Base-by-base conservation (phyloP, 2,329 filamentous ascomycete genomes). In the Claviceps spartinae region DNA sequence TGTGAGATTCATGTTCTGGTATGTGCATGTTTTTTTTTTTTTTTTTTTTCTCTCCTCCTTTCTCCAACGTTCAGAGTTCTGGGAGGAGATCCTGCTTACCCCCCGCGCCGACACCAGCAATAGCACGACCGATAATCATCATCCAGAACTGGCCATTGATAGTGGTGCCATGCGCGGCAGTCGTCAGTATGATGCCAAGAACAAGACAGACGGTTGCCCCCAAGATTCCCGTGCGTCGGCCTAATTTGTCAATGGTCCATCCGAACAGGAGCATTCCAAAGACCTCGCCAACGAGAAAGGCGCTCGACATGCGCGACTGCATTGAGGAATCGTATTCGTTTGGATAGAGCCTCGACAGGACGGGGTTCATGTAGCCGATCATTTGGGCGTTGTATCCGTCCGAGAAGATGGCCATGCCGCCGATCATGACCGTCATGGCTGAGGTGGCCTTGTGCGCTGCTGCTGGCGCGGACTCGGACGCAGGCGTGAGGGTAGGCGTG, bases 111-210 rank as follows among this genome's bases (percentile, higher is more conserved):
- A 76, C 71, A 2, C 73, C 71, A 13, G 70, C 68, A 20, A 74
- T 64, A 2, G 73, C 73, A 30, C 74, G 67, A 1, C 71, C 68
- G 22, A 75, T 60, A 0, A 70, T 73, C 66, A 75, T 67, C 67
- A 75, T 75, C 72, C 72, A 75, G 48, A 74, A 71, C 68, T 75
- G 73, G 49, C 69, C 70, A 11, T 66, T 50, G 24, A 67, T 63
- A 0, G 70, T 73, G 2, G 62, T 56, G 5, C 72, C 72, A 52
- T 70, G 61, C 0, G 70, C 64, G 4, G 71, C 73, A 0, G 69
- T 71, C 1, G 71, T 69, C 13, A 75, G 55, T 1, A 74, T 67
- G 2, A 70, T 66, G 4, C 72, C 71, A 42, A 74, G 51, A 7
- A 74, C 68, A n/a, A 75, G 66, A 61, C 73, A 68, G 0, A 69